phyloP scores from a whole-genome alignment of 129 eudicot genomes.

The Flaveria linearis region DNA sequence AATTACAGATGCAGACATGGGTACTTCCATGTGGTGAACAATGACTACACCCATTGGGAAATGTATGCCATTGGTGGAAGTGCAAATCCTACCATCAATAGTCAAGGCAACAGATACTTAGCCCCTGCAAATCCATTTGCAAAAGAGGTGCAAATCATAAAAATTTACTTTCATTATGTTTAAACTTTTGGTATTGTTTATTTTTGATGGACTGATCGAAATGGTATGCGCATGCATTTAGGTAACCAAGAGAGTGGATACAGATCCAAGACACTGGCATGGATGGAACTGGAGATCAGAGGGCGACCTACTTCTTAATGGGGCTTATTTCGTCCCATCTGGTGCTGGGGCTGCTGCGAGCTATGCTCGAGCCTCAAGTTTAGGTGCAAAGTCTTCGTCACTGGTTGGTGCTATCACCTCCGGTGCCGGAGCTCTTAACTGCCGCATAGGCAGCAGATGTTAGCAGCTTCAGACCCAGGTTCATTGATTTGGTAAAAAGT shows the following conservation, averaged over 20 bases:
- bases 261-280: slow-evolving; percentile 53
- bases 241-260: slow-evolving; percentile 84
- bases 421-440: slow-evolving; percentile 64
- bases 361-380: slow-evolving; percentile 86
- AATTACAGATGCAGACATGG: slow-evolving; percentile 91
- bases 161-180: background rate
- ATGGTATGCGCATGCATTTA: slow-evolving; percentile 13
- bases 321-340: slow-evolving; percentile 78
- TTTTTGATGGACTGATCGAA: background rate
- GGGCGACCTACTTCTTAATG: slow-evolving; percentile 78
- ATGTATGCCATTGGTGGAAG: slow-evolving; percentile 99
- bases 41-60: slow-evolving; percentile 98
- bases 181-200: background rate
- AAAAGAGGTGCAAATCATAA: slow-evolving; percentile 57
- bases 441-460: slow-evolving; percentile 69
- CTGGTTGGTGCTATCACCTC: slow-evolving; percentile 73
- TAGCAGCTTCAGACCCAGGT: slow-evolving; percentile 22
- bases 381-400: slow-evolving; percentile 80
- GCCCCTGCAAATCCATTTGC: slow-evolving; percentile 86
- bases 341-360: slow-evolving; percentile 73
- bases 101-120: slow-evolving; percentile 87
- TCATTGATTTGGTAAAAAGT: slow-evolving; percentile 7
- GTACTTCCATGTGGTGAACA: slow-evolving; percentile 96
- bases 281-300: slow-evolving; percentile 96
- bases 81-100: slow-evolving; percentile 84